Evolutionary conservation across 2,329 filamentous ascomycete genomes (phyloP), one percentile per base, ranked within the genome.

Genomic region (Pseudopithomyces maydicus): DNA sequence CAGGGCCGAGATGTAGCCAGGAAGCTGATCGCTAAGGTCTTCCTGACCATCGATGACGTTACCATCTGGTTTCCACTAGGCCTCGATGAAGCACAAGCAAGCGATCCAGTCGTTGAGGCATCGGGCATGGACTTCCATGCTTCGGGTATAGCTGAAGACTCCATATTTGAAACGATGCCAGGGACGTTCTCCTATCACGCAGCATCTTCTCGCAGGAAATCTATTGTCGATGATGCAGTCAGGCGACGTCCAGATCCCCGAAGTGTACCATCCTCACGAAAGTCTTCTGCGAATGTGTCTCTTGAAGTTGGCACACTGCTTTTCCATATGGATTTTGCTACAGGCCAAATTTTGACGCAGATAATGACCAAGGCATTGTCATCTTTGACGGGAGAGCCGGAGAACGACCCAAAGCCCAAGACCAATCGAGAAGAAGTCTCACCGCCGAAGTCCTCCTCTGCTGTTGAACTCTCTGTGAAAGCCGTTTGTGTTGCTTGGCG

Each of bases 161-260:
- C 74, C 0, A 73, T 75, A 22, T 75, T 75, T 54, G 73, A 74
- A 48, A 70, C 76, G 20, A 77, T 80, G 68, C 80, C 80, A 17
- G 80, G 80, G 0, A 75, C 79, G 0, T 82, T 82, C 61, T 82
- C 80, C 0, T 73, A 75, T 22, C 81, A 82, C 61, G 79, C 79
- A 26, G 76, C 74, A 6, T 70, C 74, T 10, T 63, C 71, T 11
- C 68, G 71, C 45, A 67, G 63, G 14, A 68, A 66, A 51, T 53
- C 54, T 43, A 67, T 68, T 1, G 39, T 65, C 48, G 67, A 69
- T 26, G 67, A 66, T 26, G 64, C 64, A 8, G 47, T 61, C 22
- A 66, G 66, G 33, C 64, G 44, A 35, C 66, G 63, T 35, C 49
- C 62, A 11, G 55, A 46, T 15, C 26, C 58, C 7, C 68, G 58